Conservation (phyloP, 1,139 yeast species). For the Saccharomyces pastorianus region DNA sequence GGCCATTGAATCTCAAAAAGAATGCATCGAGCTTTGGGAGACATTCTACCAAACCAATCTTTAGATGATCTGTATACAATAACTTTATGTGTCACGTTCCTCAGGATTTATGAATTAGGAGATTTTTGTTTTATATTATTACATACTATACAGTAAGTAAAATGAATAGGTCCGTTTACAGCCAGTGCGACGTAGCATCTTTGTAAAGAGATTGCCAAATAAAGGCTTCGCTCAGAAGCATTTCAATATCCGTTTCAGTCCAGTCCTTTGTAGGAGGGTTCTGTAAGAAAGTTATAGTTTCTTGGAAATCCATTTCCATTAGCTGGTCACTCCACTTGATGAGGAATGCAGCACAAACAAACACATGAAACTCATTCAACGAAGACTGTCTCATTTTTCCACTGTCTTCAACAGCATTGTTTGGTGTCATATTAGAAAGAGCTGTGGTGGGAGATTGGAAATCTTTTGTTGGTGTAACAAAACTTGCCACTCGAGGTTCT, state of each 20-base stretch:
- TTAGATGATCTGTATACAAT: conserved; percentile 8
- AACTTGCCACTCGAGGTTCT: conserved; percentile 14
- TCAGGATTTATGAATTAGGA: background rate
- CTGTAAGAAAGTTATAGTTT: conserved; percentile 81
- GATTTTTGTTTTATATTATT: background rate
- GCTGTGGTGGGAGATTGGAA: conserved; percentile 14
- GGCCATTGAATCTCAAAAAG: conserved; percentile 88
- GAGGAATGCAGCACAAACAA: conserved; percentile 96
- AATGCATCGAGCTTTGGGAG: conserved; percentile 91
- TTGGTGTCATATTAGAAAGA: conserved; percentile 4
- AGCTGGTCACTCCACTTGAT: conserved; percentile 76
- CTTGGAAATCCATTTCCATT: conserved; percentile 88
- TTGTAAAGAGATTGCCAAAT: conserved; percentile 92
- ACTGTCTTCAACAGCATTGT: conserved; percentile 12
- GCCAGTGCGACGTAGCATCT: conserved; percentile 77
- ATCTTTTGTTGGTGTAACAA: conserved; percentile 15
- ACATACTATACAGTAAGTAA: background rate
- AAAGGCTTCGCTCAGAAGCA: conserved; percentile 88
- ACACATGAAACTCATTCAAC: conserved; percentile 86
- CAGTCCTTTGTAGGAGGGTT: conserved; percentile 78
- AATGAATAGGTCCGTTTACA: conserved; percentile 5
- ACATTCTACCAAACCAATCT: conserved; percentile 49
- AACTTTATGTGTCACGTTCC: background rate
- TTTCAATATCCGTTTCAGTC: conserved; percentile 85
- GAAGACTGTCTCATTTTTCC: conserved; percentile 42